Conservation (phyloP, 345 rosid genomes). For the Eucalyptus curtisii region DNA sequence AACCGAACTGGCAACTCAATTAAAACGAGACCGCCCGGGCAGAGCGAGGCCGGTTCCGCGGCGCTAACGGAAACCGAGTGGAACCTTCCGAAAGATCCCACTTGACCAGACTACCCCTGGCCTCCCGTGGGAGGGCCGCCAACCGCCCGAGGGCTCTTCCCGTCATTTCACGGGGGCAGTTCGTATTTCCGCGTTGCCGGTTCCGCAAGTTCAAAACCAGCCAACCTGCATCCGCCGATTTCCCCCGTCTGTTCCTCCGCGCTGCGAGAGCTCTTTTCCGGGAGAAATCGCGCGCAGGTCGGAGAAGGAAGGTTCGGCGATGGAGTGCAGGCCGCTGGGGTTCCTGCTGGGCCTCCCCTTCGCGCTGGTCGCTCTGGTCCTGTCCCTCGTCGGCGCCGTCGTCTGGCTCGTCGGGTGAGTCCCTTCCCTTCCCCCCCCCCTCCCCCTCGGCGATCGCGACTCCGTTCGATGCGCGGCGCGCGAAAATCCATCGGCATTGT, state of each 20-base stretch:
- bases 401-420: conserved; percentile 73
- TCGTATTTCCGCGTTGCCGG: background rate
- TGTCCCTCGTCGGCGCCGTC: conserved; percentile 57
- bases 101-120: background rate
- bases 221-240: background rate
- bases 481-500: too few species aligned
- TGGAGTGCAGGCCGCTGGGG: conserved; percentile 75
- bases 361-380: conserved; percentile 52
- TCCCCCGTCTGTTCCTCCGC: background rate
- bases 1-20: background rate
- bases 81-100: background rate
- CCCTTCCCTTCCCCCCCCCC: background rate
- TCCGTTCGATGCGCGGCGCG: background rate
- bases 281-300: background rate
- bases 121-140: background rate
- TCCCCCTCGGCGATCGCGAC: background rate
- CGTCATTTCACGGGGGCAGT: background rate
- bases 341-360: conserved; percentile 77
- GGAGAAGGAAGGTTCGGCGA: background rate
- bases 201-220: background rate
- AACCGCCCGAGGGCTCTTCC: background rate
- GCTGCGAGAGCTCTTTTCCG: background rate
- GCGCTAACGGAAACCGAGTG: background rate
- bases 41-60: background rate
- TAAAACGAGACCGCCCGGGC: background rate